These are phyloP conservation scores for Inga laurina DNA, from an alignment of 306 rosid species.

Conservation along the genomic window DNA sequence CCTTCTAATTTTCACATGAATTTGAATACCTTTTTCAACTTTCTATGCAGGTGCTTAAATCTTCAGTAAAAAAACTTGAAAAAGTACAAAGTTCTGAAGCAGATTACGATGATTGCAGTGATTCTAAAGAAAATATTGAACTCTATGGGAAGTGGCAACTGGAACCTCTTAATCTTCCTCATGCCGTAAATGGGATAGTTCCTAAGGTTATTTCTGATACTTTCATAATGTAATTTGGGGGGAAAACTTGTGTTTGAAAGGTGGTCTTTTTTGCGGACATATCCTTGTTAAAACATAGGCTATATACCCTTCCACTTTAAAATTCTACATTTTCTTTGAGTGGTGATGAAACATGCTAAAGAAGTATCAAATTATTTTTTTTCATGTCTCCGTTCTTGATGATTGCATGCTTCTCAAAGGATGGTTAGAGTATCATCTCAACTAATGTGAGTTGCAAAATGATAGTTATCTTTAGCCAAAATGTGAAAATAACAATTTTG, in stretches of 20 bases:
- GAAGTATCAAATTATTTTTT: no score
- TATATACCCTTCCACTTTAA: neutral
- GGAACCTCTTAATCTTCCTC: constrained; percentile 80
- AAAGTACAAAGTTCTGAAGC: constrained; percentile 62
- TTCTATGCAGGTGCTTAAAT: constrained; percentile 62
- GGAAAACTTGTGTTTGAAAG: constrained; percentile 19
- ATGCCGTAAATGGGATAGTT: constrained; percentile 78
- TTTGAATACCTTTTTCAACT: constrained; percentile 11
- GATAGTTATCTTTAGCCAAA: neutral
- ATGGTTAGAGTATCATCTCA: neutral
- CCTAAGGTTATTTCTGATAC: constrained; percentile 65
- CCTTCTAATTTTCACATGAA: constrained; percentile 6
- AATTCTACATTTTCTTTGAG: neutral
- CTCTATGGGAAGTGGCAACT: constrained; percentile 94
- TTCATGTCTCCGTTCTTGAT: neutral
- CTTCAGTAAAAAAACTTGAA: constrained; percentile 54
- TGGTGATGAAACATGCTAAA: neutral
- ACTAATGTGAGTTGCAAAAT: neutral
- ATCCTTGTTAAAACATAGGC: constrained; percentile 3
- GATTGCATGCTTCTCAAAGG: neutral
- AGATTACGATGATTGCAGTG: constrained; percentile 51
- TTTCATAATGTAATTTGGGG: constrained; percentile 23
- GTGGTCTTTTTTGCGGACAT: neutral
- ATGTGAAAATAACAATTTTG: neutral
- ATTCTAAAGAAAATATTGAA: constrained; percentile 52